A percentile compares a stretch with the other conserved stretches of the same genome.
phyloP scores from a whole-genome alignment of 1,139 yeast species.

The Geotrichum carabidarum region DNA sequence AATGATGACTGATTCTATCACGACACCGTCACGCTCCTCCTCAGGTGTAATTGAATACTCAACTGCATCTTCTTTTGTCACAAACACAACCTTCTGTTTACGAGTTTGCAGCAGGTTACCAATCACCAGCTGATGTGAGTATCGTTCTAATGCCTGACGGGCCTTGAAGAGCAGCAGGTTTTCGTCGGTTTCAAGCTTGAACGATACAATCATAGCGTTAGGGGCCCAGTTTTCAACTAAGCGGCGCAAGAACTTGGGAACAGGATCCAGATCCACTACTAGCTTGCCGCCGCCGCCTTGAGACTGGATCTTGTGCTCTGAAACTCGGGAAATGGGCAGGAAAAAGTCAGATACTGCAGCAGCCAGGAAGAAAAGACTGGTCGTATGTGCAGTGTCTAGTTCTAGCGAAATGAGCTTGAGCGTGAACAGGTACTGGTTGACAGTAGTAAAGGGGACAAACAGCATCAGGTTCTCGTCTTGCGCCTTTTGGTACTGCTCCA shows the following conservation, averaged over 20 bases:
- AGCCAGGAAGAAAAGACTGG: constrained; percentile 68
- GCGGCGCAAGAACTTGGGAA: constrained; percentile 85
- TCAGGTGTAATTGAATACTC: constrained; percentile 53
- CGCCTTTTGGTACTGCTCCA: constrained; percentile 60
- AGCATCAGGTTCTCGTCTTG: constrained; percentile 56
- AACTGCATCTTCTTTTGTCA: constrained; percentile 45
- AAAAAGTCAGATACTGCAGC: constrained; percentile 98
- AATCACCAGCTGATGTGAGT: constrained; percentile 89
- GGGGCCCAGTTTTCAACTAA: constrained; percentile 95
- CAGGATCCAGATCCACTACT: constrained; percentile 84
- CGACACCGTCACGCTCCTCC: constrained; percentile 43
- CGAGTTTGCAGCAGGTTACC: constrained; percentile 90
- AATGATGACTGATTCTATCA: constrained; percentile 71
- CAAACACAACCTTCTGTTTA: constrained; percentile 83
- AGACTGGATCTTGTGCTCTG: constrained; percentile 92
- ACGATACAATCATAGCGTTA: constrained; percentile 87
- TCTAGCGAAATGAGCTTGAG: constrained; percentile 61
- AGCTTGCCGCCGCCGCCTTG: constrained; percentile 62
- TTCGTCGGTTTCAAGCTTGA: constrained; percentile 87
- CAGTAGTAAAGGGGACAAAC: constrained; percentile 85
- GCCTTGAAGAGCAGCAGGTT: constrained; percentile 70
- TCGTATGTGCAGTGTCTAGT: constrained; percentile 43
- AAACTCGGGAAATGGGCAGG: constrained; percentile 75
- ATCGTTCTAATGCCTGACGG: constrained; percentile 67
- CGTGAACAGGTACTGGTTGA: constrained; percentile 86